Conservation (phyloP, 768 basidiomycete genomes). For the Calocybe gangraenosa region DNA sequence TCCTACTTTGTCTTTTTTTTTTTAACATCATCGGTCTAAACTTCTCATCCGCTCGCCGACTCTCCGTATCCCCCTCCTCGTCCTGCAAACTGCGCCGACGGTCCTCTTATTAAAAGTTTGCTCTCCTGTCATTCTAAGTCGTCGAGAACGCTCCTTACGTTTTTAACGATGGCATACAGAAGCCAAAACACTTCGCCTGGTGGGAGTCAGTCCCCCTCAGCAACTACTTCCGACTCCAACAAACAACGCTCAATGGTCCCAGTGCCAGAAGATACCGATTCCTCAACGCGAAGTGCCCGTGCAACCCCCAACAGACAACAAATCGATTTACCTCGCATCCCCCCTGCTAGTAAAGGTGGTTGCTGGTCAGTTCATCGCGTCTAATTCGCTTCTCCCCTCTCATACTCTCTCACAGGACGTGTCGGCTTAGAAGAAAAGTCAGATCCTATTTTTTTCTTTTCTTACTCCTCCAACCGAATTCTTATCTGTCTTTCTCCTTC, state of each 20-base stretch:
- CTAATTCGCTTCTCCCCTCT: constrained; percentile 9
- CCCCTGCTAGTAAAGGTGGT: constrained; percentile 64
- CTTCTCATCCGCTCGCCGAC: constrained; percentile 26
- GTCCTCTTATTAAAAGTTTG: constrained; percentile 27
- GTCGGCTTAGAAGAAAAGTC: constrained; percentile 79
- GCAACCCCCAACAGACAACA: constrained; percentile 45
- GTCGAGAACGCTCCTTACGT: constrained; percentile 11
- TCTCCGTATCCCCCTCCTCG: constrained; percentile 14
- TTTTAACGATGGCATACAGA: constrained; percentile 44
- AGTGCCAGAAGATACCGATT: constrained; percentile 22
- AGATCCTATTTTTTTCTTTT: constrained; percentile 16
- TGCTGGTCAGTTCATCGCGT: constrained; percentile 58
- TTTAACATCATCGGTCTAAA: constrained; percentile 29
- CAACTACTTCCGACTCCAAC: constrained; percentile 43
- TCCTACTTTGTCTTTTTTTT: constrained; percentile 24
- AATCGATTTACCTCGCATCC: constrained; percentile 47
- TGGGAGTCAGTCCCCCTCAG: constrained; percentile 44
- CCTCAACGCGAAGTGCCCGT: constrained; percentile 27
- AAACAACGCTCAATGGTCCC: constrained; percentile 30
- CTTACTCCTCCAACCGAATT: neutral
- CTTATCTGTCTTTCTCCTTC: neutral
- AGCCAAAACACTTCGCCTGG: constrained; percentile 45
- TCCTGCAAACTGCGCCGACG: constrained; percentile 33
- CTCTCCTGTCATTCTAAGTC: constrained; percentile 19
- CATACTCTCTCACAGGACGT: constrained; percentile 54